Base-by-base conservation (phyloP, 495 filamentous ascomycete species). In the Chlorociboria aeruginascens region DNA sequence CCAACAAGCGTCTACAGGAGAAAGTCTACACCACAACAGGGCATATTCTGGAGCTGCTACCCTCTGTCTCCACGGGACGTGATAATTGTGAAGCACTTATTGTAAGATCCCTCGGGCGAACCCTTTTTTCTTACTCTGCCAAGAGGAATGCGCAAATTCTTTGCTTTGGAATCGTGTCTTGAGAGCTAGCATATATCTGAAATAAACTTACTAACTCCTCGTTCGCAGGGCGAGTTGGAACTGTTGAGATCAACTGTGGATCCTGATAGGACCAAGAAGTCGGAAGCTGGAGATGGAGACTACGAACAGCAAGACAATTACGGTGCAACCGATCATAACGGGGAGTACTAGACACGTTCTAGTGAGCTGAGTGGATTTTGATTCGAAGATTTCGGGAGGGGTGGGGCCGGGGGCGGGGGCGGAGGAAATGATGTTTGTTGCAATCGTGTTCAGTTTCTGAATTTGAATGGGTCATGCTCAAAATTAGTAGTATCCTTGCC, bases 401-500 rank as follows among this genome's bases (percentile, higher is more conserved):
- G n/a, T 16, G n/a, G n/a, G n/a, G n/a, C n/a, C n/a, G n/a, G n/a
- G n/a, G n/a, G n/a, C n/a, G n/a, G n/a, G n/a, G n/a, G n/a, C n/a
- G 3, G 14, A 44, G 20, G 30, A 6, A 6, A 31, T 3, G 30
- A 6, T 13, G 12, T 31, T 14, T 45, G 33, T 34, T 9, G 28
- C 28, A 14, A 7, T 44, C 28, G 41, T 30, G 41, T 41, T 41
- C 20, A 25, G 20, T 25, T 25, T 25, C 4, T 4, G 20, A 25
- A 25, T 25, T 25, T 25, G 20, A 25, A 25, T 25, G 20, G 20
- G 1, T 25, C 20, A 4, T 25, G 20, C 20, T 33, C 9, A 13
- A 43, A 52, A 54, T 60, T 60, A 60, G 57, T 42, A 60, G 57
- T 57, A 60, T 60, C 57, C 57, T 45, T 47, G 16, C 40, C 48